phyloP scores from a whole-genome alignment of 2,329 filamentous ascomycete genomes.

The Botrytis aclada region DNA sequence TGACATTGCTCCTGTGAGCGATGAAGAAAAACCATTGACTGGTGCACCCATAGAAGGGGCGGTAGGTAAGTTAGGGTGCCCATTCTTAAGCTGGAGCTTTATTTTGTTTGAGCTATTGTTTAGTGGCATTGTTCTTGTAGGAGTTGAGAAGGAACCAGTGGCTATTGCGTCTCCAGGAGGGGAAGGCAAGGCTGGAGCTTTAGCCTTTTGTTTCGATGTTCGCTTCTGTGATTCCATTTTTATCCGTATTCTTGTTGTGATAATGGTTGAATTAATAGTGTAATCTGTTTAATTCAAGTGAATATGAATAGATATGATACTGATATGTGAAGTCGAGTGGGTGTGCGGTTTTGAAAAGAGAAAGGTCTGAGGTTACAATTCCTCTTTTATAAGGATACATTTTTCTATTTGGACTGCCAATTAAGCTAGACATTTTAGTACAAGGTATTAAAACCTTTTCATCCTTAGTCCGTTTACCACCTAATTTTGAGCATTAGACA shows the following conservation, averaged over 20 bases:
- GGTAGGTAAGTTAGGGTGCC: too few species aligned
- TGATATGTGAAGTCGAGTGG: neutral
- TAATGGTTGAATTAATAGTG: neutral
- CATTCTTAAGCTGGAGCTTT: neutral
- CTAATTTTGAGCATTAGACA: neutral
- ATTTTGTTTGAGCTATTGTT: neutral
- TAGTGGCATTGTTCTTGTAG: neutral
- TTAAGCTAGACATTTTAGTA: neutral
- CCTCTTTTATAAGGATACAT: neutral
- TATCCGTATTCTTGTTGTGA: neutral
- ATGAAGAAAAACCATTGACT: neutral
- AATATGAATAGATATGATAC: neutral
- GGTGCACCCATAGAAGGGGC: neutral
- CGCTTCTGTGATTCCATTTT: neutral
- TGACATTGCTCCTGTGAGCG: too few species aligned
- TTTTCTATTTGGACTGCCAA: neutral
- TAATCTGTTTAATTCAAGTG: neutral
- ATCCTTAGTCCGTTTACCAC: neutral
- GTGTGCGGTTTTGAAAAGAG: neutral
- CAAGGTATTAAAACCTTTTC: neutral
- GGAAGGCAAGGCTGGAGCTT: neutral
- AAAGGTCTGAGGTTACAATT: rapidly evolving
- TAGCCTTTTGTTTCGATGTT: neutral
- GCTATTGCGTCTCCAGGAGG: too few species aligned
- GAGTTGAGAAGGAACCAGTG: neutral